A percentile compares a stretch with the other conserved stretches of the same genome.
Conservation (phyloP, 2,329 filamentous ascomycete species). For the Calonectria ilicicola region DNA sequence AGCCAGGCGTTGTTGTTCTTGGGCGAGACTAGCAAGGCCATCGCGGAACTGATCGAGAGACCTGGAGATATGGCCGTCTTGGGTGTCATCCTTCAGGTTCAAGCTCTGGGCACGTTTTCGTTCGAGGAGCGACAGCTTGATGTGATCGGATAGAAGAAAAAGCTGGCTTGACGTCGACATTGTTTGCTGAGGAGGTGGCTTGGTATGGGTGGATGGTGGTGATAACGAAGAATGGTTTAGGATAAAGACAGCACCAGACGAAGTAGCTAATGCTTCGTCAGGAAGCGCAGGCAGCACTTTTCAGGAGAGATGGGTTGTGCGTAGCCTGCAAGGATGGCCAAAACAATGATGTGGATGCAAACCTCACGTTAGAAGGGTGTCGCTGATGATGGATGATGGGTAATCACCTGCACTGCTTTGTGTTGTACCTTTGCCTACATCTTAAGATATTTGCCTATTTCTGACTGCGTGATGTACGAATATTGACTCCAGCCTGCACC, state of each 20-base stretch:
- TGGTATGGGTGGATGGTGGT: neutral
- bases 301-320: neutral
- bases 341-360: neutral
- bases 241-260: neutral
- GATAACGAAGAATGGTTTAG: neutral
- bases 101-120: conserved; percentile 87
- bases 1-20: conserved; percentile 72
- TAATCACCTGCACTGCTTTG: neutral
- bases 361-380: neutral
- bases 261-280: neutral
- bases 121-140: conserved; percentile 95
- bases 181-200: neutral
- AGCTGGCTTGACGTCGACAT: conserved; percentile 77
- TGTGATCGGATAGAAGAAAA: conserved; percentile 93
- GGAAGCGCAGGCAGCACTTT: neutral
- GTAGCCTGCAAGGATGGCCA: conserved; percentile 1
- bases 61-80: conserved; percentile 89
- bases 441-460: neutral
- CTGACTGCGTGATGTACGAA: neutral
- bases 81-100: conserved; percentile 80
- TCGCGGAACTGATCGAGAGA: conserved; percentile 89
- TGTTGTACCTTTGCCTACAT: neutral
- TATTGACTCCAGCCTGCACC: neutral
- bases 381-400: neutral
- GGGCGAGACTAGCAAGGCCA: conserved; percentile 78